Evolutionary conservation across 2,329 filamentous ascomycete species (phyloP).

Genomic region (Ophiostoma montium): DNA sequence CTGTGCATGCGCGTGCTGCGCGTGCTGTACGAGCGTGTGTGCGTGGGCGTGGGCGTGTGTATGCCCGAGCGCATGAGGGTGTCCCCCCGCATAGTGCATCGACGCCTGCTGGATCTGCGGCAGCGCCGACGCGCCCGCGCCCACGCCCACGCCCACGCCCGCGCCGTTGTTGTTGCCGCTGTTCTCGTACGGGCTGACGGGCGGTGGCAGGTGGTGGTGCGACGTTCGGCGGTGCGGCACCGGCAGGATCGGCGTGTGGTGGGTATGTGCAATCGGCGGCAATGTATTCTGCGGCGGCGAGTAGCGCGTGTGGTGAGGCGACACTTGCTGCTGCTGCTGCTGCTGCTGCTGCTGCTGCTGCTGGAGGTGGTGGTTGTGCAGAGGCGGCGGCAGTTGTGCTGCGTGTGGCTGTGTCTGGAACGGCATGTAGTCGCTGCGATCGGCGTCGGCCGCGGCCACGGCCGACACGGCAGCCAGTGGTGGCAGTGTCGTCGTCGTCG

Average conservation of each 20-base stretch:
- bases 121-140: constrained; percentile 1
- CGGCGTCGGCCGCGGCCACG: background rate
- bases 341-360: constrained; percentile 4
- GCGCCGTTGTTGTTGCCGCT: background rate
- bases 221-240: background rate
- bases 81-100: too few relatives aligned
- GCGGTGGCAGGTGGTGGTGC: background rate
- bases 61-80: too few relatives aligned
- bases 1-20: background rate
- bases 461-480: constrained; percentile 20
- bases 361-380: constrained; percentile 9
- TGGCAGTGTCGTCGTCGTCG: background rate
- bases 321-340: background rate
- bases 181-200: constrained; percentile 3
- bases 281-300: constrained; percentile 6
- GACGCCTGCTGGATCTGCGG: constrained; percentile 5
- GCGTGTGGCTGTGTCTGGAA: constrained; percentile 4
- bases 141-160: too few relatives aligned
- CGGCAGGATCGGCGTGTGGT: background rate
- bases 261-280: constrained; percentile 5
- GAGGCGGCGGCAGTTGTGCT: background rate
- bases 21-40: too few relatives aligned
- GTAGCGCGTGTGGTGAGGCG: background rate
- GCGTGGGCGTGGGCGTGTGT: too few relatives aligned
- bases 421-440: constrained; percentile 2